phyloP scores from a whole-genome alignment of 164 flowering plant genomes.

The Annona cherimola region DNA sequence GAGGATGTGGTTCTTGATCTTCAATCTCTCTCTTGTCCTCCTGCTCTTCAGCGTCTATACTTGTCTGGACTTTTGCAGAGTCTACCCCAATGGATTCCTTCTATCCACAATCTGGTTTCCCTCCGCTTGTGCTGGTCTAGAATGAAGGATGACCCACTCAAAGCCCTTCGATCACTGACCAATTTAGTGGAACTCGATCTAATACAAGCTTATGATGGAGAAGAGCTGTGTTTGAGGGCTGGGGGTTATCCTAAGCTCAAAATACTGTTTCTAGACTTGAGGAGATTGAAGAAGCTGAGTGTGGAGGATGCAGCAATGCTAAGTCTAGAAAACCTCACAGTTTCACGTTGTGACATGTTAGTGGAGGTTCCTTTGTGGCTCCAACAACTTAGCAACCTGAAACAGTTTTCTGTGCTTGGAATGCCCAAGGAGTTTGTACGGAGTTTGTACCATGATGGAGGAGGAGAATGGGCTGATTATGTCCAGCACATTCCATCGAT shows the following conservation, averaged over 20 bases:
- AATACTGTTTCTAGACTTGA: not conserved
- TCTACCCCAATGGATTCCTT: not conserved
- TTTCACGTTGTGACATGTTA: not conserved
- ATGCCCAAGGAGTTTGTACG: no score
- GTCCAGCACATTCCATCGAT: no score
- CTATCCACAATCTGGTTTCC: not conserved
- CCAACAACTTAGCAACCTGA: no score
- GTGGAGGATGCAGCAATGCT: slow-evolving; percentile 3
- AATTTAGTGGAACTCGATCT: not conserved
- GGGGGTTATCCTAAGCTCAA: not conserved
- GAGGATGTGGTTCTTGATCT: slow-evolving; percentile 4
- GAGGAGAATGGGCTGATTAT: no score
- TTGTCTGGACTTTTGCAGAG: slow-evolving; percentile 1
- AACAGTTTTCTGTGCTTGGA: no score
- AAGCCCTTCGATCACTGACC: slow-evolving; percentile 1
- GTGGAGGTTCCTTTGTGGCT: no score
- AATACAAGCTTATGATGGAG: slow-evolving; percentile 1
- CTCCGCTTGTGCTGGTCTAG: slow-evolving; percentile 4
- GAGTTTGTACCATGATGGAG: no score
- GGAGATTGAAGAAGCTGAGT: not conserved
- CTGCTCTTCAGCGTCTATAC: not conserved
- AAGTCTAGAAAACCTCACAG: not conserved
- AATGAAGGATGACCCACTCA: slow-evolving; percentile 4
- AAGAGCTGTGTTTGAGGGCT: not conserved
- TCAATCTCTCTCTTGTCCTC: not conserved